phyloP scores from a whole-genome alignment of 139 green algal genomes.

The Tetradesmus obliquus region DNA sequence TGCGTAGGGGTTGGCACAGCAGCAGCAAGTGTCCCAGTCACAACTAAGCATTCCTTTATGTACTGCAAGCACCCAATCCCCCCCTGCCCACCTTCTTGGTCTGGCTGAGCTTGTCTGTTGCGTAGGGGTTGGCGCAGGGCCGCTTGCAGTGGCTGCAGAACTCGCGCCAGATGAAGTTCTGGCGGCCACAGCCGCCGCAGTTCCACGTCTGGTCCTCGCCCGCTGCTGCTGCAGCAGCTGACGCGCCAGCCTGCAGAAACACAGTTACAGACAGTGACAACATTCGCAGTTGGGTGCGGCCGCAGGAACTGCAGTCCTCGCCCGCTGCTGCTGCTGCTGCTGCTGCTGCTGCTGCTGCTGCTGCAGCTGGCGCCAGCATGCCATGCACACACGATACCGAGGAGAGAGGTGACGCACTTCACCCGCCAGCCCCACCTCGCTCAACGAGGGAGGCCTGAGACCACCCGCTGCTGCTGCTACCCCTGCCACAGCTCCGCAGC shows the following conservation, averaged over 20 bases:
- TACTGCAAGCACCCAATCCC: too few species aligned
- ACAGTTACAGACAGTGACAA: background rate
- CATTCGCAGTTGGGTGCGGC: background rate
- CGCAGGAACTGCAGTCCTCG: background rate
- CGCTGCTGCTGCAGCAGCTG: background rate
- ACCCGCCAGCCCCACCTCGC: too few species aligned
- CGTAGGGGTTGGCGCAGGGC: constrained; percentile 39
- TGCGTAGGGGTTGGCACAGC: constrained; percentile 22
- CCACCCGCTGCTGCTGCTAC: too few species aligned
- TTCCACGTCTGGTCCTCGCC: constrained; percentile 48
- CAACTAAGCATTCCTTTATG: too few species aligned
- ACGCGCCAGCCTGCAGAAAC: background rate
- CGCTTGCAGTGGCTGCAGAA: constrained; percentile 54
- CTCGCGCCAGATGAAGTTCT: constrained; percentile 44
- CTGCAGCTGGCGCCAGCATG: background rate
- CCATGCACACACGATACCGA: background rate
- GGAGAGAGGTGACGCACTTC: too few species aligned
- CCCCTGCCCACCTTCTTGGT: constrained; percentile 23
- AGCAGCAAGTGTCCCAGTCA: too few species aligned
- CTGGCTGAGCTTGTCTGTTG: constrained; percentile 16
- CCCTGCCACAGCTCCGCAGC: too few species aligned
- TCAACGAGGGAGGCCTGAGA: too few species aligned
- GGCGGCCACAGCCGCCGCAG: constrained; percentile 40
- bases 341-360: background rate
- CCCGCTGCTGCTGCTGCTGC: background rate